These are phyloP conservation scores for Hippophae gyantsensis DNA, from an alignment of 306 rosid species.

Conservation along the genomic window DNA sequence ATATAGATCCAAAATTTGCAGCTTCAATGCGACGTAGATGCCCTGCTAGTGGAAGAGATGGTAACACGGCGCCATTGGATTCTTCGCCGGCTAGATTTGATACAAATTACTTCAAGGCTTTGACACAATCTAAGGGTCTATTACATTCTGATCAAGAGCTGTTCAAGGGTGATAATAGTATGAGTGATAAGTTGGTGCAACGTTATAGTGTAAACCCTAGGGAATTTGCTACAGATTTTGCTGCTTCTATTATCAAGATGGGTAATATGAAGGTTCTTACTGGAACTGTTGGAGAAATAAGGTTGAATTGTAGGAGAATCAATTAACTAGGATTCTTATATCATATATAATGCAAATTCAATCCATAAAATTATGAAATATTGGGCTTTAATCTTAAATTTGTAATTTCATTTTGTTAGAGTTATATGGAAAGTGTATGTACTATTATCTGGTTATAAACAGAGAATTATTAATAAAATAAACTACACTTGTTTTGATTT, in stretches of 20 bases:
- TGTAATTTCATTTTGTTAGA: too few species aligned
- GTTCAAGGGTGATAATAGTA: conserved; percentile 17
- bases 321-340: conserved; percentile 7
- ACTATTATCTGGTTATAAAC: too few species aligned
- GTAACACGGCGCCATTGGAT: conserved; percentile 14
- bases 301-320: conserved; percentile 21
- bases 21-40: conserved; percentile 5
- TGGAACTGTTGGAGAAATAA: conserved; percentile 22
- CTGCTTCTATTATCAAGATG: conserved; percentile 31
- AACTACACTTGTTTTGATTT: too few species aligned
- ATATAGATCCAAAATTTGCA: conserved; percentile 21
- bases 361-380: too few species aligned
- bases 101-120: conserved; percentile 21
- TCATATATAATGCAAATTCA: too few species aligned
- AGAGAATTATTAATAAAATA: too few species aligned
- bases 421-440: too few species aligned
- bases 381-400: too few species aligned
- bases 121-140: conserved; percentile 20
- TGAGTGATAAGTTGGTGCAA: conserved; percentile 19
- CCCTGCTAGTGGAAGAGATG: conserved; percentile 21
- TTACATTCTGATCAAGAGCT: conserved; percentile 36
- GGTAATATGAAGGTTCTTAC: conserved; percentile 31
- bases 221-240: conserved; percentile 14
- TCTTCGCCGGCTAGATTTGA: conserved; percentile 5
- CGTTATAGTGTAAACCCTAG: neutral